Evolutionary conservation across 2,329 filamentous ascomycete species (phyloP).

Genomic region (Reticulascus tulasneorum): DNA sequence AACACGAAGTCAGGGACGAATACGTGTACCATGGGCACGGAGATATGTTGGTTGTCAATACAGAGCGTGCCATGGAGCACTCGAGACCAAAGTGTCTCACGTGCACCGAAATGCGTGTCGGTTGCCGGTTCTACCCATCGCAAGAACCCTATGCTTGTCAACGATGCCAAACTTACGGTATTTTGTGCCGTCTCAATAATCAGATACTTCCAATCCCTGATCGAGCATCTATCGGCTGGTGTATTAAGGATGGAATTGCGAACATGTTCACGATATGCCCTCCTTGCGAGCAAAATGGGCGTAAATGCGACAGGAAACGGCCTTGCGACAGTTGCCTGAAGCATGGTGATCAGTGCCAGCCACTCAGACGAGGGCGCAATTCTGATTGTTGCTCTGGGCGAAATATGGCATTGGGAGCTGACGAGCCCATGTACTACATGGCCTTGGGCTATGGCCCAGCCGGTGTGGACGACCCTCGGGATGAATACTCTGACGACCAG

Average conservation of each 20-base stretch:
- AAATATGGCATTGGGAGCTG: constrained; percentile 11
- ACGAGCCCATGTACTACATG: constrained; percentile 30
- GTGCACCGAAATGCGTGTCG: no score
- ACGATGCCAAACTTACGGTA: no score
- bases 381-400: no score
- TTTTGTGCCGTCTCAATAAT: no score
- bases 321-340: constrained; percentile 31
- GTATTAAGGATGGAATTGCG: no score
- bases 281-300: constrained; percentile 2
- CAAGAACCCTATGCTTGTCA: no score
- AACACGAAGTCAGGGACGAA: constrained; percentile 10
- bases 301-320: constrained; percentile 29
- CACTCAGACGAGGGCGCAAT: no score
- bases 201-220: no score
- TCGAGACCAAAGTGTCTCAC: no score
- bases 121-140: no score
- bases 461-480: constrained; percentile 21
- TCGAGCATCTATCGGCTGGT: no score
- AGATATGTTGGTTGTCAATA: background rate
- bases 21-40: background rate
- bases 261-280: constrained; percentile 6
- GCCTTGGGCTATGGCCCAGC: constrained; percentile 22
- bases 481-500: background rate
- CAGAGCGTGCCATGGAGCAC: no score
- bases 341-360: constrained; percentile 10